Conservation (phyloP, 495 filamentous ascomycete species). For the Tricharina praecox region DNA sequence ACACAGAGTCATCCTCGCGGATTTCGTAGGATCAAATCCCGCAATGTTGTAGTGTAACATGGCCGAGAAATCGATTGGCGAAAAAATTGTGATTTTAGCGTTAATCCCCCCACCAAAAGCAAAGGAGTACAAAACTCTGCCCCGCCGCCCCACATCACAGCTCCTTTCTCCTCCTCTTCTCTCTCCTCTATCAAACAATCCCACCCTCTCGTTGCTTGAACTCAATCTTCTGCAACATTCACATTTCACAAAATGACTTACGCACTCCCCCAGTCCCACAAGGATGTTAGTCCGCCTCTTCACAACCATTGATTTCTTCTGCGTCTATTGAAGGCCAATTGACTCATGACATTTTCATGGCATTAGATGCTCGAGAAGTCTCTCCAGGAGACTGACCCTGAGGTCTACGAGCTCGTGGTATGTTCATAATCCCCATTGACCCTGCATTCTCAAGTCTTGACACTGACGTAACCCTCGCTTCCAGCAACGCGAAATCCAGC, state of each 20-base stretch:
- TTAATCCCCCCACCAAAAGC: too few species aligned
- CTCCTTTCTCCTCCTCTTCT: background rate
- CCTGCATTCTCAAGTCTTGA: slow-evolving; percentile 7
- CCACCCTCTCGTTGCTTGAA: background rate
- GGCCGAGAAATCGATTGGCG: too few species aligned
- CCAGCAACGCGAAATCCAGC: slow-evolving; percentile 83
- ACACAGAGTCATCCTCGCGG: too few species aligned
- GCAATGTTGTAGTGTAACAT: too few species aligned
- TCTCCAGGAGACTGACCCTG: slow-evolving; percentile 69
- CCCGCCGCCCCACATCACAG: background rate
- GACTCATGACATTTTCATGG: slow-evolving; percentile 37
- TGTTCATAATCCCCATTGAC: slow-evolving; percentile 17
- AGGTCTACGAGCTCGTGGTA: slow-evolving; percentile 91
- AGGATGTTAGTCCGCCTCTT: slow-evolving; percentile 56
- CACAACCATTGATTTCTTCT: slow-evolving; percentile 4
- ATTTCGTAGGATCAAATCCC: too few species aligned
- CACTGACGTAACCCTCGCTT: too few species aligned
- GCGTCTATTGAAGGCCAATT: slow-evolving; percentile 6
- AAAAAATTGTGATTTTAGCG: too few species aligned
- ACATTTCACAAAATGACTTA: slow-evolving; percentile 35
- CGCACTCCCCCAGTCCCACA: slow-evolving; percentile 74
- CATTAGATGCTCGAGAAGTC: slow-evolving; percentile 73
- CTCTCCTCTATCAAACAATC: background rate
- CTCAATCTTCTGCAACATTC: background rate
- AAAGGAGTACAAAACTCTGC: too few species aligned